phyloP scores from a whole-genome alignment of 108 stramenopile genomes.

The Fragilaria radians region DNA sequence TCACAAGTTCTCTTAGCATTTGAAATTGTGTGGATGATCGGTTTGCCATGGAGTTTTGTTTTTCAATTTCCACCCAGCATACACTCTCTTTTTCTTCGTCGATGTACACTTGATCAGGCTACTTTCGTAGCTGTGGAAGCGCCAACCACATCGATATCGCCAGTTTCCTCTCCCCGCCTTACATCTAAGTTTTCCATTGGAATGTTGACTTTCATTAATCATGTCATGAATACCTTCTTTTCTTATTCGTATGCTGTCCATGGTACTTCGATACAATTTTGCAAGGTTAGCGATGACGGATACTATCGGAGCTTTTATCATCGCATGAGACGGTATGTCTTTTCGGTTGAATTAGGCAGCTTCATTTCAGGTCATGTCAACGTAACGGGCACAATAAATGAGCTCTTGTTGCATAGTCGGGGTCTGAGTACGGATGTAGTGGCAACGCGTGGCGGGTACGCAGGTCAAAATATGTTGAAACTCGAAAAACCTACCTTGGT shows the following conservation, averaged over 20 bases:
- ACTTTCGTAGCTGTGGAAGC: constrained; percentile 41
- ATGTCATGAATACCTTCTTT: not conserved
- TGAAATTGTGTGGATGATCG: constrained; percentile 17
- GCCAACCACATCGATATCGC: constrained; percentile 2
- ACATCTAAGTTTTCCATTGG: not conserved
- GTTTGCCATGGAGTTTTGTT: constrained; percentile 34
- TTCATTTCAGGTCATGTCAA: constrained; percentile 26
- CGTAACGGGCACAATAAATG: constrained; percentile 17
- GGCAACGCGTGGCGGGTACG: constrained; percentile 15
- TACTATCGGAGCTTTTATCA: constrained; percentile 38
- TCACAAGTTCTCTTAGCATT: constrained; percentile 44
- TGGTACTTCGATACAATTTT: constrained; percentile 11
- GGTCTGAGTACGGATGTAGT: constrained; percentile 37
- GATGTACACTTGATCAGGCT: constrained; percentile 36
- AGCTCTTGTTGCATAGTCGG: constrained; percentile 18
- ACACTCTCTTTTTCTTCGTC: constrained; percentile 30
- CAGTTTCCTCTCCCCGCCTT: not conserved
- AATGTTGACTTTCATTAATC: not conserved
- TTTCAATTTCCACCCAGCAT: constrained; percentile 40
- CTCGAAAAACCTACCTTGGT: constrained; percentile 38
- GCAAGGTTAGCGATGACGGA: constrained; percentile 20
- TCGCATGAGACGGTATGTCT: constrained; percentile 38
- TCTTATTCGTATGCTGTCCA: not conserved
- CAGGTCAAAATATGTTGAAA: constrained; percentile 42
- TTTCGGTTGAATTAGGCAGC: constrained; percentile 6